Percentiles rank a stretch among this genome's conserved stretches.
These are phyloP conservation scores for Apiospora sp. DNA, from an alignment of 2,329 filamentous ascomycete species.

Conservation along the genomic window DNA sequence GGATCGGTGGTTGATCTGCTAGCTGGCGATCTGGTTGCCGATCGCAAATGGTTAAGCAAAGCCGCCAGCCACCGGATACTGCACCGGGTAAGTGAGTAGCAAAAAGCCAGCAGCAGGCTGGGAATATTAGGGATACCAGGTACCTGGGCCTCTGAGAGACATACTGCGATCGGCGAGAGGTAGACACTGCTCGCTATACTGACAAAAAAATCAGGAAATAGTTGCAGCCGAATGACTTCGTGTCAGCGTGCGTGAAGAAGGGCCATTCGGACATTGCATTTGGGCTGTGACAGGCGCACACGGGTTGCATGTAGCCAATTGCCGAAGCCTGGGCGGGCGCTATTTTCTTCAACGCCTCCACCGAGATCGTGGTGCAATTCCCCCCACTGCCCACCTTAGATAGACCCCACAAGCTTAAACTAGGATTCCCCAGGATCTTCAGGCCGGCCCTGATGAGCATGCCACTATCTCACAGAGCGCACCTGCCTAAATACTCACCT, in stretches of 20 bases:
- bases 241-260: background rate
- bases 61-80: background rate
- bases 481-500: background rate
- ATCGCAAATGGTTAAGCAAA: background rate
- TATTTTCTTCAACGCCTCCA: slow-evolving; percentile 11
- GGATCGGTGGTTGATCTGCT: background rate
- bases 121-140: too few relatives aligned
- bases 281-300: background rate
- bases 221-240: background rate
- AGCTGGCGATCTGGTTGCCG: slow-evolving; percentile 4
- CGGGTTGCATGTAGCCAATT: slow-evolving; percentile 6
- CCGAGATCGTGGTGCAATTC: background rate
- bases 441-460: background rate
- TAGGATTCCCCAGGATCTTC: slow-evolving; percentile 16
- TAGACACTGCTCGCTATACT: background rate
- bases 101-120: background rate
- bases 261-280: background rate
- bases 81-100: background rate
- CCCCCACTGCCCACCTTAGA: slow-evolving; percentile 2
- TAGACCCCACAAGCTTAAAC: background rate
- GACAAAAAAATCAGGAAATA: background rate
- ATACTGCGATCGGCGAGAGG: background rate
- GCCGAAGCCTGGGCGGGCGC: slow-evolving; percentile 11
- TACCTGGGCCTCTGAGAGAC: background rate
- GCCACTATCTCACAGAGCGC: background rate